Evolutionary conservation across 345 rosid genomes (phyloP).

Genomic region (Barbarea vulgaris): DNA sequence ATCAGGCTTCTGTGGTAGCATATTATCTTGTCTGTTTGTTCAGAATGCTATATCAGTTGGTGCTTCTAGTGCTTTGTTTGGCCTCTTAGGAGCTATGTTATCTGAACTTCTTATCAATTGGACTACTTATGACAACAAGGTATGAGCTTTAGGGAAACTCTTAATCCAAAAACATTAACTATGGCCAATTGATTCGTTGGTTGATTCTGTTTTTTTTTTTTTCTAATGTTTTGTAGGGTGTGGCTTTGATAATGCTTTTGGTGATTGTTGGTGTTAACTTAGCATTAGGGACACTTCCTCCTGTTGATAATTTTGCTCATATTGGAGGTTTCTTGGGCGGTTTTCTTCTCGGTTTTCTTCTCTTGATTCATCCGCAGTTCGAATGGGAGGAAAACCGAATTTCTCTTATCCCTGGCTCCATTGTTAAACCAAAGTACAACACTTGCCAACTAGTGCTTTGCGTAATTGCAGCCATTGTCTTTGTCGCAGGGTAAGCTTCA

Average conservation of each 20-base stretch:
- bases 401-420: slow-evolving; percentile 56
- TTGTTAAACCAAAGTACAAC: slow-evolving; percentile 68
- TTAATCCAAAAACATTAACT: background rate
- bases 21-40: slow-evolving; percentile 68
- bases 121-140: slow-evolving; percentile 91
- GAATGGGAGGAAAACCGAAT: slow-evolving; percentile 63
- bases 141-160: slow-evolving; percentile 4
- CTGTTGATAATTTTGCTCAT: slow-evolving; percentile 90
- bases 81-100: slow-evolving; percentile 92
- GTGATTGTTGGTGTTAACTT: slow-evolving; percentile 70
- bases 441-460: slow-evolving; percentile 68
- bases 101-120: slow-evolving; percentile 93
- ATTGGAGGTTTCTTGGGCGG: slow-evolving; percentile 81
- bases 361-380: slow-evolving; percentile 73
- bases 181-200: background rate
- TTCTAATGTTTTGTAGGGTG: slow-evolving; percentile 58
- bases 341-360: slow-evolving; percentile 67
- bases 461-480: slow-evolving; percentile 50
- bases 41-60: slow-evolving; percentile 83
- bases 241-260: slow-evolving; percentile 66
- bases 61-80: slow-evolving; percentile 99
- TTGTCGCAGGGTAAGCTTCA: slow-evolving; percentile 64
- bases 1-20: slow-evolving; percentile 85
- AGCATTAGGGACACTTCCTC: slow-evolving; percentile 89
- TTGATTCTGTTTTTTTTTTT: background rate